phyloP scores from a whole-genome alignment of 2,329 filamentous ascomycete species.

The Cladosporium halotolerans region DNA sequence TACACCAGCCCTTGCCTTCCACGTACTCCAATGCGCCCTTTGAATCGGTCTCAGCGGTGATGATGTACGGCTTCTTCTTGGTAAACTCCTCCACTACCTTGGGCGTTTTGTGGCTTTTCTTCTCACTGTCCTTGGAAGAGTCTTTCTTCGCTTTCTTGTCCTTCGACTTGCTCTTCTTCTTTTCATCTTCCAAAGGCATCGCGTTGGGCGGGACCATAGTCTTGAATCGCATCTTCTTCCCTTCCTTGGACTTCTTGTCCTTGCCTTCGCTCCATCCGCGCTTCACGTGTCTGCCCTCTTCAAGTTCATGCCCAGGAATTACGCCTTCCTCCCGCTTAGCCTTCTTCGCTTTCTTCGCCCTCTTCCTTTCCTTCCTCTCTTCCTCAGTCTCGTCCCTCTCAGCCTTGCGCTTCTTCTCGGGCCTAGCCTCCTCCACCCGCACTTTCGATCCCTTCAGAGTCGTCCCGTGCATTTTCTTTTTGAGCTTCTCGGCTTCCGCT shows the following conservation, averaged over 20 bases:
- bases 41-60: neutral
- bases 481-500: constrained; percentile 81
- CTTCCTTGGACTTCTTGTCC: constrained; percentile 15
- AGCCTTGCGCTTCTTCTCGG: constrained; percentile 47
- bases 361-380: constrained; percentile 43
- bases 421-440: constrained; percentile 72
- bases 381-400: constrained; percentile 25
- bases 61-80: constrained; percentile 52
- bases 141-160: constrained; percentile 48
- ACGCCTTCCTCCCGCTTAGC: constrained; percentile 44
- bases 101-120: constrained; percentile 44
- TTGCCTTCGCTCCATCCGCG: constrained; percentile 72
- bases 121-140: constrained; percentile 52
- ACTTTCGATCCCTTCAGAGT: constrained; percentile 81
- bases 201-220: constrained; percentile 58
- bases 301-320: constrained; percentile 64
- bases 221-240: constrained; percentile 61
- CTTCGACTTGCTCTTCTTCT: constrained; percentile 4
- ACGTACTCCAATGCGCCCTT: constrained; percentile 57
- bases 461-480: constrained; percentile 82
- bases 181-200: constrained; percentile 54
- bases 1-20: constrained; percentile 83
- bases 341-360: constrained; percentile 48
- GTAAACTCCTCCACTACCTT: constrained; percentile 83
- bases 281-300: constrained; percentile 71